phyloP scores from a whole-genome alignment of 257 asterid genomes.

The Rhazya stricta region DNA sequence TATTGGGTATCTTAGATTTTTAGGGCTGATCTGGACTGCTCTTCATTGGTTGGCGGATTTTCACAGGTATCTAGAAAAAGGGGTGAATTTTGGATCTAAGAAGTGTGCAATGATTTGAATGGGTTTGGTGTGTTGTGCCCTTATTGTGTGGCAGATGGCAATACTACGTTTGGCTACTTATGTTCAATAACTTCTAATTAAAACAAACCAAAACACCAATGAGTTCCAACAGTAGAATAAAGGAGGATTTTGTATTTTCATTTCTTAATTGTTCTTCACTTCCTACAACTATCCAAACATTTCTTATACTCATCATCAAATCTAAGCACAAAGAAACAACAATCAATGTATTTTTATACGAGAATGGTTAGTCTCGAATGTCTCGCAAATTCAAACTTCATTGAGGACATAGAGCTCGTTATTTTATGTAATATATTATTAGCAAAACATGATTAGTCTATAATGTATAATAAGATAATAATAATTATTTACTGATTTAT shows the following conservation, averaged over 20 bases:
- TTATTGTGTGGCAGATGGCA: conserved; percentile 48
- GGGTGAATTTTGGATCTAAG: conserved; percentile 28
- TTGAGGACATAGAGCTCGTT: too few relatives aligned
- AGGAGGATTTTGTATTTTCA: not conserved
- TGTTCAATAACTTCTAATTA: conserved; percentile 46
- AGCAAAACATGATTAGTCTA: too few relatives aligned
- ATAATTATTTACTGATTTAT: too few relatives aligned
- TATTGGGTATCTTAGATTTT: conserved; percentile 36
- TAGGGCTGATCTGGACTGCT: conserved; percentile 41
- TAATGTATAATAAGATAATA: too few relatives aligned
- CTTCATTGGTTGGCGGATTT: conserved; percentile 54
- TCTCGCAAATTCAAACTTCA: too few relatives aligned
- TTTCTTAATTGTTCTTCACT: not conserved
- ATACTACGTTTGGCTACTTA: conserved; percentile 54
- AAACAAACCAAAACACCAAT: conserved; percentile 1
- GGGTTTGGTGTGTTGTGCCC: conserved; percentile 42
- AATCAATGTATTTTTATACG: too few relatives aligned
- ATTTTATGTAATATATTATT: too few relatives aligned
- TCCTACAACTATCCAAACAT: not conserved
- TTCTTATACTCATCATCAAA: too few relatives aligned
- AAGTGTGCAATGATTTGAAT: conserved; percentile 52
- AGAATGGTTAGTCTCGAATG: too few relatives aligned
- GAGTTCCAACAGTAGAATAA: too few relatives aligned
- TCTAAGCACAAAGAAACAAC: too few relatives aligned
- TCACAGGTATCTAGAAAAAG: conserved; percentile 47